Base-by-base conservation (phyloP, 768 basidiomycete species). In the Mycena kentingensis region DNA sequence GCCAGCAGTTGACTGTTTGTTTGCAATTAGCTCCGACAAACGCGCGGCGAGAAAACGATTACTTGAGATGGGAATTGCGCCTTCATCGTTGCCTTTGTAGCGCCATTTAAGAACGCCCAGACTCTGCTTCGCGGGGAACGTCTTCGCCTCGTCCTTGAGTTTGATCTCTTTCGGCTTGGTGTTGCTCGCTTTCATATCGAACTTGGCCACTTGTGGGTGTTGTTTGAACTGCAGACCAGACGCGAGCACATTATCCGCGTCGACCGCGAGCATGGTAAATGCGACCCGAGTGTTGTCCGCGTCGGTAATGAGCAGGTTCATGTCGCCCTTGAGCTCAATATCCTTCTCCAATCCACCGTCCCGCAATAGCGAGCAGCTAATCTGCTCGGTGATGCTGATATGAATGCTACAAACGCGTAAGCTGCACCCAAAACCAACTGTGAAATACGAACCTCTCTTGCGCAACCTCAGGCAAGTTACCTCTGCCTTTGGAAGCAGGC, bases 101-200 rank as follows among this genome's bases (percentile, higher is more conserved):
- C 93, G 77, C 95, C 97, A 99, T 69, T 91, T 91, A 54, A 99
- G 72, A 18, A 98, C 94, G 11, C 88, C 86, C 19, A 98, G 73
- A 35, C 85, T 80, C 58, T 95, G 90, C 10, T 87, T 85, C 34
- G 98, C 87, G 1, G 93, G 96, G 81, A 98, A 98, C 5, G 82
- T 74, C 60, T 85, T 79, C 34, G 84, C 80, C 2, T 88, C 65
- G 65, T 98, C 95, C 27, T 54, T 53, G 21, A 60, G 48, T 35
- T 53, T 52, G 46, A 60, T 46, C 35, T 60, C 49, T 48, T 55
- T 60, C 25, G 58, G 15, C 21, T 60, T 54, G 3, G 46, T 49
- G 16, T 54, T 53, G 13, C 44, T 55, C 19, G 58, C 58, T 27
- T 43, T 49, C 58, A 52, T 50, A 19, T 60, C 75, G 55, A 95